Evolutionary conservation across 768 basidiomycete genomes (phyloP).

Genomic region (Cystobasidium onofrii): DNA sequence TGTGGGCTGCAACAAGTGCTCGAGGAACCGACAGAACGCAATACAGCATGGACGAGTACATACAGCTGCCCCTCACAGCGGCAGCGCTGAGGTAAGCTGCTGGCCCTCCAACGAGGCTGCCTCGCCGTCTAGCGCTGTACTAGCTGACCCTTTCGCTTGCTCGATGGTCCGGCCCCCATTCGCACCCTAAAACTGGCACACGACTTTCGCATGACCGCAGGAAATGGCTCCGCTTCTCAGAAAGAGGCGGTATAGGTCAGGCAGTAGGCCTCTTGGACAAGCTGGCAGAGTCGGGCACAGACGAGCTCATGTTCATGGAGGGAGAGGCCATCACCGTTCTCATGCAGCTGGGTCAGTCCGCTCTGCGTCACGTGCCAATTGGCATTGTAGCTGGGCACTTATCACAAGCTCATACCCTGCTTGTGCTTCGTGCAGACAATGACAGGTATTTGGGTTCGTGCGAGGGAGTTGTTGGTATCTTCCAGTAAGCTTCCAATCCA

Average conservation of each 20-base stretch:
- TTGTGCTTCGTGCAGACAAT: not conserved
- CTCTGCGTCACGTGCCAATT: not conserved
- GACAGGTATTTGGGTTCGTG: slow-evolving; percentile 23
- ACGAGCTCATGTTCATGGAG: slow-evolving; percentile 32
- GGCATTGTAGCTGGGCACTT: not conserved
- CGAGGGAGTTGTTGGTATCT: slow-evolving; percentile 33
- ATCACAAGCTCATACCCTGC: not conserved
- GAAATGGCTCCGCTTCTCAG: slow-evolving; percentile 31
- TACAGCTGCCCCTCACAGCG: slow-evolving; percentile 19
- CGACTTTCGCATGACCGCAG: not conserved
- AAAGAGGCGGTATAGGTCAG: slow-evolving; percentile 27
- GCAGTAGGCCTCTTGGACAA: slow-evolving; percentile 9
- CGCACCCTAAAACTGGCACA: not conserved
- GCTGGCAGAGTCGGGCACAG: slow-evolving; percentile 17
- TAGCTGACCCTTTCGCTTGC: too few species aligned
- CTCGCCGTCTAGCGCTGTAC: not conserved
- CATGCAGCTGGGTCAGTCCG: slow-evolving; percentile 8
- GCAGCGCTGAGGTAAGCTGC: slow-evolving; percentile 23
- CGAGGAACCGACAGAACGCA: not conserved
- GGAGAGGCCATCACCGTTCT: slow-evolving; percentile 25
- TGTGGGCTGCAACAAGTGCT: too few species aligned
- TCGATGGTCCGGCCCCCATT: not conserved
- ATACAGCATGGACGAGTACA: slow-evolving; percentile 8
- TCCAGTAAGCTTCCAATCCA: not conserved
- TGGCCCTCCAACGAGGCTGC: too few species aligned